Conservation (phyloP, 1,139 yeast genomes). For the Diutina rugosa region DNA sequence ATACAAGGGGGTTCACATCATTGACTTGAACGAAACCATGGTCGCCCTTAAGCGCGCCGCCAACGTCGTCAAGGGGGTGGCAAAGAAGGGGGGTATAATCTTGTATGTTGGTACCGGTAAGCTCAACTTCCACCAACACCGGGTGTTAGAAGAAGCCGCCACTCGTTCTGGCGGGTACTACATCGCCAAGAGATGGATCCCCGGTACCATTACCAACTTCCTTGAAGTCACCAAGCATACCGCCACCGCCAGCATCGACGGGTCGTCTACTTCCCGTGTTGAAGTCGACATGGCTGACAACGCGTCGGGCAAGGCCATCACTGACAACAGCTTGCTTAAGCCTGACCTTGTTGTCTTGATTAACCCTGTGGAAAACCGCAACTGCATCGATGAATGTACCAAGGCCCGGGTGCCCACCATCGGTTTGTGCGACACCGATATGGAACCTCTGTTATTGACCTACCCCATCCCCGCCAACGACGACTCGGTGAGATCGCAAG, state of each 20-base stretch:
- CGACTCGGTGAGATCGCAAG: conserved; percentile 76
- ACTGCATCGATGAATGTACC: conserved; percentile 71
- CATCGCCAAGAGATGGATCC: conserved; percentile 82
- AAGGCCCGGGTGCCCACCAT: conserved; percentile 81
- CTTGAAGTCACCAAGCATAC: conserved; percentile 67
- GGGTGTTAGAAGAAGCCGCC: conserved; percentile 72
- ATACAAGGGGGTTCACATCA: conserved; percentile 79
- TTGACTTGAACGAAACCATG: conserved; percentile 77
- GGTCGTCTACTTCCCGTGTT: conserved; percentile 9
- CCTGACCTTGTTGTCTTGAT: conserved; percentile 82
- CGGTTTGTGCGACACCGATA: conserved; percentile 88
- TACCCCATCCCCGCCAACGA: conserved; percentile 96
- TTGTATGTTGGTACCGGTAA: conserved; percentile 76
- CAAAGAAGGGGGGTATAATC: conserved; percentile 74
- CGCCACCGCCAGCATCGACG: conserved; percentile 28
- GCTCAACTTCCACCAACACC: conserved; percentile 46
- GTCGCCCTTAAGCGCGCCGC: conserved; percentile 67
- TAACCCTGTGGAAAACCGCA: conserved; percentile 82
- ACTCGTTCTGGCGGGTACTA: conserved; percentile 65
- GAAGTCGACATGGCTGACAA: conserved; percentile 26
- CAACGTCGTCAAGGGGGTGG: conserved; percentile 66
- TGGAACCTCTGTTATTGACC: conserved; percentile 79
- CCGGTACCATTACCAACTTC: conserved; percentile 87
- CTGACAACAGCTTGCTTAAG: conserved; percentile 38
- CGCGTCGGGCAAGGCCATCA: conserved; percentile 42